A percentile compares a stretch with the other conserved stretches of the same genome.
These are phyloP conservation scores for Albugo candida DNA, from an alignment of 352 stramenopile species.

Conservation along the genomic window DNA sequence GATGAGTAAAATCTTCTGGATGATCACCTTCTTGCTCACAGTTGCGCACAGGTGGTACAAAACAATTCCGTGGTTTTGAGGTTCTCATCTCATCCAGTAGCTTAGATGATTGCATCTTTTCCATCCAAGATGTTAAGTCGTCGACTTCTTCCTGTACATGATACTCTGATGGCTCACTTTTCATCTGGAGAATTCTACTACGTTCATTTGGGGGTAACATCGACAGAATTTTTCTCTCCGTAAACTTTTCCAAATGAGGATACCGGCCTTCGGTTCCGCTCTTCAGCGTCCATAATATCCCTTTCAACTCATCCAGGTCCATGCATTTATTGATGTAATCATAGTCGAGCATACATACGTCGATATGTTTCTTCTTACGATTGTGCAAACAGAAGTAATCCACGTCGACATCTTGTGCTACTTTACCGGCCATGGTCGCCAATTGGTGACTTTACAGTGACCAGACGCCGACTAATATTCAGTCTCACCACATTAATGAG, in stretches of 20 bases:
- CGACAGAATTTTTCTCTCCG: slow-evolving; percentile 57
- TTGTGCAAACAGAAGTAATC: slow-evolving; percentile 66
- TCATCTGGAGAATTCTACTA: slow-evolving; percentile 50
- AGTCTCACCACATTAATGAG: too few species aligned
- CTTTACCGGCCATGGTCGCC: too few species aligned
- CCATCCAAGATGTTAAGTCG: slow-evolving; percentile 45
- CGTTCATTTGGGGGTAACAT: slow-evolving; percentile 63
- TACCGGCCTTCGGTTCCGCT: slow-evolving; percentile 83
- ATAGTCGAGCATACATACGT: slow-evolving; percentile 86
- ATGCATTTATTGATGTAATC: slow-evolving; percentile 68
- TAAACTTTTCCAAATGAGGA: slow-evolving; percentile 63
- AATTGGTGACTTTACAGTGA: too few species aligned
- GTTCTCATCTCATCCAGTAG: not conserved
- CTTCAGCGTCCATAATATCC: slow-evolving; percentile 64
- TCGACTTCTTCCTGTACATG: slow-evolving; percentile 41
- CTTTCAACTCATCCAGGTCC: slow-evolving; percentile 71
- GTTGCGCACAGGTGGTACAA: slow-evolving; percentile 26
- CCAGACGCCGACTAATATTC: too few species aligned
- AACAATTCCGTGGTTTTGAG: not conserved
- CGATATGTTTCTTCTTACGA: slow-evolving; percentile 41
- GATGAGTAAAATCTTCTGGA: slow-evolving; percentile 1
- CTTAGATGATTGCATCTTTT: slow-evolving; percentile 15
- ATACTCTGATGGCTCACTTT: slow-evolving; percentile 19
- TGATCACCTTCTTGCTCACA: slow-evolving; percentile 10
- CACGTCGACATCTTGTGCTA: not conserved